Base-by-base conservation (phyloP, 2,329 filamentous ascomycete genomes). In the Colletotrichum navitas region DNA sequence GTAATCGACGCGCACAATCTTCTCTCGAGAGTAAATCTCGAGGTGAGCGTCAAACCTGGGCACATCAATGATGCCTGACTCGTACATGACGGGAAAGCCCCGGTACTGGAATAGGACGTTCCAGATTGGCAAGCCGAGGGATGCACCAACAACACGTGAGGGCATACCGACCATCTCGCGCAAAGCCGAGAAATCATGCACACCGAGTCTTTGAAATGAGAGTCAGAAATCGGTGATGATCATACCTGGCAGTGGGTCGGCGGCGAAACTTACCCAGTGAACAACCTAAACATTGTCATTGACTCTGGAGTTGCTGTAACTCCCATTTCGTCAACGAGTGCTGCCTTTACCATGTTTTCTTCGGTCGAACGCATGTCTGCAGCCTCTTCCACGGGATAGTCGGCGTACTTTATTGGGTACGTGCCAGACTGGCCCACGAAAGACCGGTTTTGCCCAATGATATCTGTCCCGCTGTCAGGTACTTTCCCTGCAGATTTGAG, bases 61-160 rank as follows among this genome's bases (percentile, higher is more conserved):
- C 1, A 91, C 83, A 0, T 77, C 75, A 71, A 88, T 84, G 24
- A 90, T 80, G 0, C 89, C 88, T 0, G 84, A 85, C 74, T 91
- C 89, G 73, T 90, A 91, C 0, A 84, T 82, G 2, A 89, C 82
- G 0, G 85, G 80, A 66, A 89, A 91, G 26, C 74, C 71, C 1
- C 74, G 59, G 71, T 84, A 86, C 29, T 83, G 78, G 75, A 85
- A 85, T 1, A 85, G 79, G 0, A 82, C 83, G 21, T 75, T 78
- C 70, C 77, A 84, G 67, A 76, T 59, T 2, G 77, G 77, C 16
- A 78, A 62, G 3, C 67, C 74, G 12, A 79, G 71, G 0, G 82
- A 82, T 5, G 85, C 82, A 2, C 83, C 55, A 68, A 63, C 63
- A 29, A 68, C 71, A 11, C 60, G 47, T 3, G 32, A 26, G 32